Evolutionary conservation across 106 monocot species (phyloP).

Genomic region (Vanilla planifolia): DNA sequence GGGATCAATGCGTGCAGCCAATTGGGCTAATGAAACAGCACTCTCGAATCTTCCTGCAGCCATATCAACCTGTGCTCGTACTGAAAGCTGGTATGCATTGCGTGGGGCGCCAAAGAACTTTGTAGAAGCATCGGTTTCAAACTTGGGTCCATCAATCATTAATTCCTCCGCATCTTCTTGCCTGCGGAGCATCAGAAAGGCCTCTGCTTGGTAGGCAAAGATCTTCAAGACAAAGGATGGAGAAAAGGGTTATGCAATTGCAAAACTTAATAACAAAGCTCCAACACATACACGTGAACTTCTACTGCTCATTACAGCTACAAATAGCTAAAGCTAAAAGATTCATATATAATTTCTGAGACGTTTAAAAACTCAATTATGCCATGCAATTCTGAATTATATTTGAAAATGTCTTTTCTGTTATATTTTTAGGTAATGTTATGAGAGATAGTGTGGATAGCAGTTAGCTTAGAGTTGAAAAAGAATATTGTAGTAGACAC

Average conservation of each 20-base stretch:
- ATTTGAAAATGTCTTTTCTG: too few relatives aligned
- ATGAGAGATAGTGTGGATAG: too few relatives aligned
- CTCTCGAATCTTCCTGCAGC: constrained; percentile 56
- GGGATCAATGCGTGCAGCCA: constrained; percentile 33
- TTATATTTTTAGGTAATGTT: too few relatives aligned
- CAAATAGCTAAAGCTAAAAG: too few relatives aligned
- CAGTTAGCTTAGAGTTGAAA: too few relatives aligned
- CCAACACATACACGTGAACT: too few relatives aligned
- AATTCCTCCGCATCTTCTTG: constrained; percentile 38
- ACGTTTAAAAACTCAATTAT: too few relatives aligned
- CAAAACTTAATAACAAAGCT: too few relatives aligned
- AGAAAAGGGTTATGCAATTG: background rate
- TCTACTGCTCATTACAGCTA: too few relatives aligned
- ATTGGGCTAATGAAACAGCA: constrained; percentile 23
- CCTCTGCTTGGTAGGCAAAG: constrained; percentile 49
- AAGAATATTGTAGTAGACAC: too few relatives aligned
- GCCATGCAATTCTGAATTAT: too few relatives aligned
- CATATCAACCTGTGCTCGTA: constrained; percentile 47
- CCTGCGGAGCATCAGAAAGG: constrained; percentile 43
- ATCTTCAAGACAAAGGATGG: constrained; percentile 11
- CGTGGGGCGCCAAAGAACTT: constrained; percentile 28
- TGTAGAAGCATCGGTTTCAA: constrained; percentile 24
- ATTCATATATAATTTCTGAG: too few relatives aligned
- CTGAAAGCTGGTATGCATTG: constrained; percentile 26
- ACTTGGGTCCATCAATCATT: constrained; percentile 16